Conservation (phyloP, 1,284 basidiomycete species). For the Veloporphyrellus conicus region DNA sequence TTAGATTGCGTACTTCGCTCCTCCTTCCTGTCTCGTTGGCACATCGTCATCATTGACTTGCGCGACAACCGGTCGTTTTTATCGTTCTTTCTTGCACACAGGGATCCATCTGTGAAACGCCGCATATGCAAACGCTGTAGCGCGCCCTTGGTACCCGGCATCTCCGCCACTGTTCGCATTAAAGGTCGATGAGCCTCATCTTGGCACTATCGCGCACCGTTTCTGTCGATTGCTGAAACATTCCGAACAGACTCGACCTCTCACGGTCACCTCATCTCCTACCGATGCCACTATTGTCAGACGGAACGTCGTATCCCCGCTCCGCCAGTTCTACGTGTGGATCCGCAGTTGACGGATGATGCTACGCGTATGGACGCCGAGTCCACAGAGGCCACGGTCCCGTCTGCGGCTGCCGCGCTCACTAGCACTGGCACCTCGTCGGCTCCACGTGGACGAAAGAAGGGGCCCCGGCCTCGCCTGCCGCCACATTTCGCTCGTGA, state of each 20-base stretch:
- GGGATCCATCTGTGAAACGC: conserved; percentile 76
- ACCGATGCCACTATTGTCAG: conserved; percentile 54
- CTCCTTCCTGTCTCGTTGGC: background rate
- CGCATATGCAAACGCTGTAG: conserved; percentile 69
- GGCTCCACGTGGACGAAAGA: conserved; percentile 5
- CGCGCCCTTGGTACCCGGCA: conserved; percentile 61
- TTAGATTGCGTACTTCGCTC: too few relatives aligned
- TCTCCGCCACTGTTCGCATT: conserved; percentile 58
- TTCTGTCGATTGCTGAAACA: conserved; percentile 4
- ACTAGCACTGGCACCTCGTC: background rate
- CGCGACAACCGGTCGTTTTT: too few relatives aligned
- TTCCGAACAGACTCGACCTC: conserved; percentile 41
- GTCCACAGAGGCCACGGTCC: background rate
- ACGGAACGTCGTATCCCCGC: conserved; percentile 58
- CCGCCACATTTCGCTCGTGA: conserved; percentile 58
- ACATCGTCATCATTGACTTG: background rate
- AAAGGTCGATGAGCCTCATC: conserved; percentile 45
- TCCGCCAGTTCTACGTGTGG: conserved; percentile 39
- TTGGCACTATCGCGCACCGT: background rate
- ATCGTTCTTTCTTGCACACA: conserved; percentile 28
- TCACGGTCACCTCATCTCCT: conserved; percentile 52
- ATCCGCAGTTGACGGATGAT: background rate
- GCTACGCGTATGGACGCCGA: background rate
- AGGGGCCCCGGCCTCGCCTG: conserved; percentile 31
- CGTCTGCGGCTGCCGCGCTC: background rate